Conservation (phyloP, 2,329 filamentous ascomycete genomes). For the Neonectria punicea region DNA sequence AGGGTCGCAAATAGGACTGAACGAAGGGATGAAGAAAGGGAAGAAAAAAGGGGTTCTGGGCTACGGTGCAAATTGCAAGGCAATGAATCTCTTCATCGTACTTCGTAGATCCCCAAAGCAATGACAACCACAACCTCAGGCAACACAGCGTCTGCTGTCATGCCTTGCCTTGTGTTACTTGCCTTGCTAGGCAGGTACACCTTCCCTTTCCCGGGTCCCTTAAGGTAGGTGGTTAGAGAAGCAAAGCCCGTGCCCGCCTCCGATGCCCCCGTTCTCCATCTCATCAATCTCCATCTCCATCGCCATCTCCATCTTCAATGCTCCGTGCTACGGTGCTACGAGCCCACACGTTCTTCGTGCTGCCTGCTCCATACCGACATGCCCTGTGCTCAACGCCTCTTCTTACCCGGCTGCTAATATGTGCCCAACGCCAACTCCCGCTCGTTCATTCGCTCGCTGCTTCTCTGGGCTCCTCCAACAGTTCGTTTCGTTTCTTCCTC, state of each 20-base stretch:
- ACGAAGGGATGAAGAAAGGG: background rate
- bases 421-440: background rate
- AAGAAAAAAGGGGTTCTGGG: background rate
- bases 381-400: background rate
- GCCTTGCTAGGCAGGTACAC: constrained; percentile 34
- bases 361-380: background rate
- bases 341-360: background rate
- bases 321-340: constrained; percentile 7
- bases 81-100: background rate
- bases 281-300: constrained; percentile 1
- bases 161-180: constrained; percentile 23
- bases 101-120: constrained; percentile 1
- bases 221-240: background rate
- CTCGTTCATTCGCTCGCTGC: constrained; percentile 12
- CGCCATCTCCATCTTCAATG: constrained; percentile 8
- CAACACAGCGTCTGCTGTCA: constrained; percentile 9
- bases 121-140: background rate
- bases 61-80: background rate
- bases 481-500: constrained; percentile 11
- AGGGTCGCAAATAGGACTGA: constrained; percentile 14
- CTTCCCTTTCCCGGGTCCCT: constrained; percentile 20
- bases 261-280: constrained; percentile 7
- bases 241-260: constrained; percentile 12
- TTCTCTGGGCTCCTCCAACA: background rate
- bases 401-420: background rate